phyloP scores from a whole-genome alignment of 2,329 filamentous ascomycete genomes.

The Hansfordia pulvinata region DNA sequence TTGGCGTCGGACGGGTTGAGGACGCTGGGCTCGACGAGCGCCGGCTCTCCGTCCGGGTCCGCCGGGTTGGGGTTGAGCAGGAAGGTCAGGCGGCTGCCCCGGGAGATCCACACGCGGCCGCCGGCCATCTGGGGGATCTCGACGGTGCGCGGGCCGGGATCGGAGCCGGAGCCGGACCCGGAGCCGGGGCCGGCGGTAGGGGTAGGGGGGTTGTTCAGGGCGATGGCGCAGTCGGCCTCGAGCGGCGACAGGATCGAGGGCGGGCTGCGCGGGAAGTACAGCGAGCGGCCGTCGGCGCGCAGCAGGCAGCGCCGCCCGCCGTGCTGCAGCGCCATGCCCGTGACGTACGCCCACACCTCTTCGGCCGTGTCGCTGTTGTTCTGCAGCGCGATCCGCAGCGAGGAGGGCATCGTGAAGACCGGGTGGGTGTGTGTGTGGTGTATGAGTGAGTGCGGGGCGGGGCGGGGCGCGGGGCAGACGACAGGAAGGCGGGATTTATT shows the following conservation, averaged over 20 bases:
- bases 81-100: slow-evolving; percentile 41
- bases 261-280: slow-evolving; percentile 44
- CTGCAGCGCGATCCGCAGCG: slow-evolving; percentile 38
- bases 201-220: too few relatives aligned
- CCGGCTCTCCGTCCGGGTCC: too few relatives aligned
- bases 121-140: slow-evolving; percentile 51
- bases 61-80: slow-evolving; percentile 50
- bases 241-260: slow-evolving; percentile 31
- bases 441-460: too few relatives aligned
- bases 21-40: slow-evolving; percentile 54
- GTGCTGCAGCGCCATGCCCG: slow-evolving; percentile 41
- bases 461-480: too few relatives aligned
- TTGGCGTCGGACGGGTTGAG: slow-evolving; percentile 46
- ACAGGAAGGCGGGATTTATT: too few relatives aligned
- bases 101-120: slow-evolving; percentile 49
- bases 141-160: slow-evolving; percentile 37
- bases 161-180: too few relatives aligned
- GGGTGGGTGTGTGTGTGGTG: too few relatives aligned
- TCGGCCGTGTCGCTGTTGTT: slow-evolving; percentile 37
- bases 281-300: slow-evolving; percentile 30
- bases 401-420: slow-evolving; percentile 24
- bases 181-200: too few relatives aligned
- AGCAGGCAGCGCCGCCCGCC: slow-evolving; percentile 21
- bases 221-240: slow-evolving; percentile 43
- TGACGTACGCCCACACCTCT: slow-evolving; percentile 51